Evolutionary conservation across 2,329 filamentous ascomycete species (phyloP).

Genomic region (Dactylellina leptospora): DNA sequence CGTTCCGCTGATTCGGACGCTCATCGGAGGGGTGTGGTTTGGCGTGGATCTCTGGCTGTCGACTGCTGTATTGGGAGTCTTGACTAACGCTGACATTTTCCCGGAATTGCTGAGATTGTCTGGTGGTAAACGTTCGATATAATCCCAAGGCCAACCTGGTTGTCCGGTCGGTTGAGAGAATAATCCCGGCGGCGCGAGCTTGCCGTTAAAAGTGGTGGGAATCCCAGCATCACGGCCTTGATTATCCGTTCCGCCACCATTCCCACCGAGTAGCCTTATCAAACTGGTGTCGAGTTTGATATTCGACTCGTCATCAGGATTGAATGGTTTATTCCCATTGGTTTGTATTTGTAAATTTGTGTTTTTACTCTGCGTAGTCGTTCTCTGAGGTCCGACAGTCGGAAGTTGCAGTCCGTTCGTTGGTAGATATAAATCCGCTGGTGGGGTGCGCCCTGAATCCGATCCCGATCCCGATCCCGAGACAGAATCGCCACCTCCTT

Average conservation of each 20-base stretch:
- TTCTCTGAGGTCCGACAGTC: background rate
- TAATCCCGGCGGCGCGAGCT: conserved; percentile 11
- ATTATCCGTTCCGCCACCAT: background rate
- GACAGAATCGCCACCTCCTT: background rate
- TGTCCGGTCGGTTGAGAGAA: conserved; percentile 10
- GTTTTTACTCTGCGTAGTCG: conserved; percentile 4
- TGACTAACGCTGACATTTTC: background rate
- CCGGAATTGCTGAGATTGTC: background rate
- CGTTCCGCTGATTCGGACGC: background rate
- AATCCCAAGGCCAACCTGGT: conserved; percentile 4
- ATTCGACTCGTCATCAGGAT: background rate
- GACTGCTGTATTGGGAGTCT: background rate
- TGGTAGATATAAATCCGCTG: background rate
- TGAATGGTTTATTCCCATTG: conserved; percentile 6
- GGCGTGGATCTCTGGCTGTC: conserved; percentile 11
- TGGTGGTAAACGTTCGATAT: conserved; percentile 16
- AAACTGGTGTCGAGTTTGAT: conserved; percentile 15
- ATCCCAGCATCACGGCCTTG: background rate
- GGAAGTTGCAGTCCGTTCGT: background rate
- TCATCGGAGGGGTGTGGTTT: background rate
- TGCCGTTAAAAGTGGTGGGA: background rate
- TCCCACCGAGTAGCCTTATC: background rate
- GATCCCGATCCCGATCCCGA: no score
- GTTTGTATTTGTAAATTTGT: conserved; percentile 3
- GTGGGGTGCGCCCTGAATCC: background rate